Percentiles rank a stretch among this genome's conserved stretches.
These are phyloP conservation scores for Agrocybe chaxingu DNA, from an alignment of 768 basidiomycete species.

Conservation along the genomic window DNA sequence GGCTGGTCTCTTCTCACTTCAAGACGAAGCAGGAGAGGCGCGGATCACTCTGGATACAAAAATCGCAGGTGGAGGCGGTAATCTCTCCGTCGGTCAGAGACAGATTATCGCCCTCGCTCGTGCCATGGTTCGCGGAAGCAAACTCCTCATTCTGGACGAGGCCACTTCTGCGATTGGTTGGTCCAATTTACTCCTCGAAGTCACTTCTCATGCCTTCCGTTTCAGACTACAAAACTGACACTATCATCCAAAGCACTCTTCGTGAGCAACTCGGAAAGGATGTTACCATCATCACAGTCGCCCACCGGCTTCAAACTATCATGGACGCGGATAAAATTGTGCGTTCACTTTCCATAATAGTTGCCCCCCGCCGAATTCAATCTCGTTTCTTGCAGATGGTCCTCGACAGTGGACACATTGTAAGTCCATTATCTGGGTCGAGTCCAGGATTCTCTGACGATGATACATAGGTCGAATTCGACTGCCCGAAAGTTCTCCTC, in stretches of 20 bases:
- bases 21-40: constrained; percentile 43
- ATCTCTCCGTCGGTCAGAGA: constrained; percentile 73
- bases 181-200: not conserved
- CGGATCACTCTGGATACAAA: constrained; percentile 41
- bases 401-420: constrained; percentile 30
- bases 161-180: constrained; percentile 48
- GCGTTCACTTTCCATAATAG: constrained; percentile 10
- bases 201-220: constrained; percentile 2
- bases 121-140: constrained; percentile 53
- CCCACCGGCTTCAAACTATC: constrained; percentile 65
- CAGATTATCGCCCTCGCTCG: constrained; percentile 67
- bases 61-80: constrained; percentile 53
- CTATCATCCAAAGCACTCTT: constrained; percentile 67
- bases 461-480: not conserved
- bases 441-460: no score
- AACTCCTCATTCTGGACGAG: constrained; percentile 59
- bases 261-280: constrained; percentile 58
- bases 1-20: constrained; percentile 32
- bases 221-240: constrained; percentile 56
- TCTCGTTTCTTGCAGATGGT: constrained; percentile 31
- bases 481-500: constrained; percentile 11
- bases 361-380: no score
- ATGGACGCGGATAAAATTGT: constrained; percentile 59
- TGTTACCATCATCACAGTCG: constrained; percentile 61
- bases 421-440: not conserved